Conservation (phyloP, 495 filamentous ascomycete species). For the Astrocystis sublimbata region DNA sequence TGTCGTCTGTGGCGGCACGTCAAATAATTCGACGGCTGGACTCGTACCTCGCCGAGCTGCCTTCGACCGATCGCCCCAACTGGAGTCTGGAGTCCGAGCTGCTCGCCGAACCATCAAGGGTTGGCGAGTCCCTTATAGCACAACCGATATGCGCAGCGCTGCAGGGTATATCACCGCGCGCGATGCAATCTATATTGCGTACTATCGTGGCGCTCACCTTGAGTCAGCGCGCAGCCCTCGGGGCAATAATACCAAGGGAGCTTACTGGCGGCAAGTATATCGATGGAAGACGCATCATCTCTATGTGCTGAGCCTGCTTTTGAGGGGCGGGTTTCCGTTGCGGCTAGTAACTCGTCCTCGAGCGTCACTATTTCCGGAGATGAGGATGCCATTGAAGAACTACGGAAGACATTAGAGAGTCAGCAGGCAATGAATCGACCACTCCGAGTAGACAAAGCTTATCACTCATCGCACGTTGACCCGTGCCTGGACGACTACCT, state of each 20-base stretch:
- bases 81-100: not conserved
- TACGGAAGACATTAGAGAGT: not conserved
- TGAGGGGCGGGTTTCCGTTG: not conserved
- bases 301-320: not conserved
- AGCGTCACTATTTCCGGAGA: slow-evolving; percentile 5
- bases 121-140: not conserved
- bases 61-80: not conserved
- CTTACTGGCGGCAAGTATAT: not conserved
- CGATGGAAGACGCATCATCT: not conserved
- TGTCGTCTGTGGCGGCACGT: not conserved
- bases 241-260: not conserved
- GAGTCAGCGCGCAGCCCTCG: not conserved
- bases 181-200: slow-evolving; percentile 2
- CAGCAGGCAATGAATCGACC: not conserved
- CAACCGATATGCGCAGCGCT: slow-evolving; percentile 1
- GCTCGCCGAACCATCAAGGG: not conserved
- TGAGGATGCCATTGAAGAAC: not conserved
- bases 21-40: not conserved
- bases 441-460: not conserved
- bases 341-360: not conserved
- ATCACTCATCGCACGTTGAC: too few species aligned
- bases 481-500: too few species aligned
- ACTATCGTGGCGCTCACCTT: not conserved
- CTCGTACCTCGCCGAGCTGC: not conserved
- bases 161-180: not conserved